Base-by-base conservation (phyloP, 352 stramenopile genomes). In the Globisporangium ultimum region DNA sequence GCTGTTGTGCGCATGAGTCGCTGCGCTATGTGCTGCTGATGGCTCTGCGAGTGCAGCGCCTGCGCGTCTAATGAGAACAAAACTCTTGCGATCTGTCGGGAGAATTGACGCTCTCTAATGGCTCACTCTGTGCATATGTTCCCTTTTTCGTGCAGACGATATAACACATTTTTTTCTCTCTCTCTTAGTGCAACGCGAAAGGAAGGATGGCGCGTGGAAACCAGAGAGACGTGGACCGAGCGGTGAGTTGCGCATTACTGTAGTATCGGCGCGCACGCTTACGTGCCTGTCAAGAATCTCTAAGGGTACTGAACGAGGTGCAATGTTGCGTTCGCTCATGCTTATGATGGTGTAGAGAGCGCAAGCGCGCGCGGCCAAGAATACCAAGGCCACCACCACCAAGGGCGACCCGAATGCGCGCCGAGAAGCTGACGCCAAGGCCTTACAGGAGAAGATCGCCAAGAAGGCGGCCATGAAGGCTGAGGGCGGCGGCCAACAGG, bases 391-490 rank as follows among this genome's bases (percentile, higher is more conserved):
- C n/a, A 32, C 51, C 0, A 45, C 52, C 0, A 47, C 54, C 11
- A 75, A 80, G 47, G 81, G 83, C 32, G 82, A 89, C 58, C 76
- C 80, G 14, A 70, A 77, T 18, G 80, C 80, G 11, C 81, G 80
- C 15, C 73, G 82, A 10, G 84, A 90, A 48, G 81, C 80, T 5
- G 78, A 91, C 50, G 79, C 76, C 24, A 91, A 93, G 72, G 84
- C 84, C 15, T 67, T 93, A 17, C 79, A 89, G 65, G 84, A 93
- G 61, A 93, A 93, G 58, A 91, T 93, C 28, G 84, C 81, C 3
- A 74, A 72, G 20, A 93, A 93, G 58, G 79, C 77, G 14, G 79
- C 79, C 1, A 71, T 72, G 67, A 91, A 90, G 61, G 67, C 73
- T 2, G 74, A 72, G 38, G 82, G 76, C 5, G 72, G 76, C 28